Base-by-base conservation (phyloP, 108 stramenopile genomes). In the Parietichytrium sp. region DNA sequence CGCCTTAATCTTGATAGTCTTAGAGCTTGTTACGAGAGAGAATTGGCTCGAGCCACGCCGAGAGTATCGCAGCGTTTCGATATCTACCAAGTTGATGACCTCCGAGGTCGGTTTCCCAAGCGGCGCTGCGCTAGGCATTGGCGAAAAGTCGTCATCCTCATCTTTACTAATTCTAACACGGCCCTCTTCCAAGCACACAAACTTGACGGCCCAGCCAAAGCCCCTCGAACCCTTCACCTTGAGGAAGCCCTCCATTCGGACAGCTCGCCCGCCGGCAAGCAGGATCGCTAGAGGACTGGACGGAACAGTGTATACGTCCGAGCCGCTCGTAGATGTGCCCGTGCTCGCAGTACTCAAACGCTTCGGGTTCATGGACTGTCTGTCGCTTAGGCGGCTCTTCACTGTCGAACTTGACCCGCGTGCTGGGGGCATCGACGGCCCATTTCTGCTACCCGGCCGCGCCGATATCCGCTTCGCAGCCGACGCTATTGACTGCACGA, bases 211-310 rank as follows among this genome's bases (percentile, higher is more conserved):
- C 61, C 61, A 72, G 23, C 20, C 61, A 72, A 72, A 72, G 10
- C 38, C 38, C 8, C 38, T 33, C 38, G 38, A 6, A n/a, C 61
- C 61, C 61, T 72, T 72, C 38, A 72, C 20, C 45, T 72, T 72
- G 10, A 72, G 42, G 2, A 72, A n/a, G 61, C 61, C 61, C 61
- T 72, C 61, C 61, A 72, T 72, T n/a, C 61, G 61, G 23, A 72
- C 61, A 7, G 61, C 36, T 25, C 61, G 18, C 3, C 61, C 61
- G 42, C 61, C 61, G 38, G 61, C 61, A 33, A 72, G 36, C 23
- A 72, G 61, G 38, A 72, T 42, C n/a, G 38, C 61, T 8, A 72
- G 61, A 16, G 61, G 61, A 33, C 38, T 18, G 20, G 61, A 6
- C 23, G 61, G 29, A 13, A 72, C 61, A n/a, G n/a, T n/a, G n/a